Evolutionary conservation across 441 rosid species (phyloP).

Genomic region (Eugenia klotzschiana): DNA sequence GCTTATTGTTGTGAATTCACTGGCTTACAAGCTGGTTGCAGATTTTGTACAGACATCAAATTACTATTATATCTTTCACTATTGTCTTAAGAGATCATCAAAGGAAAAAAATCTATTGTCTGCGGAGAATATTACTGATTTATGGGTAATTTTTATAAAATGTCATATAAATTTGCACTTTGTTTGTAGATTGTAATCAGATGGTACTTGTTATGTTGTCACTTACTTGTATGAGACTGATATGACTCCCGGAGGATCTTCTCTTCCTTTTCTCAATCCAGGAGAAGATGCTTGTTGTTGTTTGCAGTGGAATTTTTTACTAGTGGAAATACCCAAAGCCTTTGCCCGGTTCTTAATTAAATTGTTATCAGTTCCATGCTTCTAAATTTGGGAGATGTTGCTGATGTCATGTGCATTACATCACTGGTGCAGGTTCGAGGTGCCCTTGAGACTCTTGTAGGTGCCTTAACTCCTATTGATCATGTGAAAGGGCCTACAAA

Average conservation of each 20-base stretch:
- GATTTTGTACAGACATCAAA: not conserved
- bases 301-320: not conserved
- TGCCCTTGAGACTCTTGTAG: conserved; percentile 83
- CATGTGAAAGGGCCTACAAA: conserved; percentile 59
- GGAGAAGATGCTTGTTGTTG: not conserved
- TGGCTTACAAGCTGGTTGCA: not conserved
- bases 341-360: not conserved
- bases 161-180: not conserved
- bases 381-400: not conserved
- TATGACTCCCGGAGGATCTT: not conserved
- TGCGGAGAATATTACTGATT: not conserved
- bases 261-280: not conserved
- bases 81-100: not conserved
- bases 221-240: not conserved
- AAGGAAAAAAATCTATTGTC: not conserved
- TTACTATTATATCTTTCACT: not conserved
- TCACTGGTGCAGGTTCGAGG: conserved; percentile 59
- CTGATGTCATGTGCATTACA: not conserved
- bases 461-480: conserved; percentile 77
- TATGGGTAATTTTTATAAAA: not conserved
- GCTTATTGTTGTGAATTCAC: not conserved
- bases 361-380: not conserved
- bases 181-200: not conserved
- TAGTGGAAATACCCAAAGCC: not conserved
- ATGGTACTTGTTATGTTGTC: not conserved